These are phyloP conservation scores for Apiospora pterosperma DNA, from an alignment of 2,329 filamentous ascomycete species.

Conservation along the genomic window DNA sequence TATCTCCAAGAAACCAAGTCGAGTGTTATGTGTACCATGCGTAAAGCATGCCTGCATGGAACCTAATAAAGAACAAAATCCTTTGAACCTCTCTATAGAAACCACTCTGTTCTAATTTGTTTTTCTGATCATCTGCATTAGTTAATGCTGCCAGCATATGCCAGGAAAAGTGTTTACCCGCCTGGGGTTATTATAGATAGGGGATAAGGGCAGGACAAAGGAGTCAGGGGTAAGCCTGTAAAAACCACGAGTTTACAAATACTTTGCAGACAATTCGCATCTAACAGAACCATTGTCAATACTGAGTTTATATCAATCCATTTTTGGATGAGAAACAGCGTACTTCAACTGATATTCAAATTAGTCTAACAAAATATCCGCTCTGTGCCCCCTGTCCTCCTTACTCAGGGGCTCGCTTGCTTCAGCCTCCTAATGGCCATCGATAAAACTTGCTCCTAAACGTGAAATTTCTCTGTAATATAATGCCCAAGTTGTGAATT, in stretches of 20 bases:
- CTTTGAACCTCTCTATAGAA: not conserved
- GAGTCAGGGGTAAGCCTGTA: not conserved
- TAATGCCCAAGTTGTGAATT: not conserved
- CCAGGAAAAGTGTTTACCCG: not conserved
- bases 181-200: not conserved
- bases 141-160: not conserved
- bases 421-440: not conserved
- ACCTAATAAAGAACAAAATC: not conserved
- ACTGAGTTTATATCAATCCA: not conserved
- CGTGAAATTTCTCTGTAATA: not conserved
- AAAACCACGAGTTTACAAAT: not conserved
- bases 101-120: no score
- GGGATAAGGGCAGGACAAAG: not conserved
- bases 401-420: not conserved
- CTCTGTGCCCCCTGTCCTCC: not conserved
- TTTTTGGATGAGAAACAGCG: not conserved
- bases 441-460: not conserved
- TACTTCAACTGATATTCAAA: no score
- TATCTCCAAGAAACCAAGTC: not conserved
- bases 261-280: not conserved
- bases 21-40: not conserved
- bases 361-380: not conserved
- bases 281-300: not conserved
- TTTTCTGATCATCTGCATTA: not conserved
- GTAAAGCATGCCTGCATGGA: not conserved